Base-by-base conservation (phyloP, 805 yeast species). In the Metschnikowia amazonensis region DNA sequence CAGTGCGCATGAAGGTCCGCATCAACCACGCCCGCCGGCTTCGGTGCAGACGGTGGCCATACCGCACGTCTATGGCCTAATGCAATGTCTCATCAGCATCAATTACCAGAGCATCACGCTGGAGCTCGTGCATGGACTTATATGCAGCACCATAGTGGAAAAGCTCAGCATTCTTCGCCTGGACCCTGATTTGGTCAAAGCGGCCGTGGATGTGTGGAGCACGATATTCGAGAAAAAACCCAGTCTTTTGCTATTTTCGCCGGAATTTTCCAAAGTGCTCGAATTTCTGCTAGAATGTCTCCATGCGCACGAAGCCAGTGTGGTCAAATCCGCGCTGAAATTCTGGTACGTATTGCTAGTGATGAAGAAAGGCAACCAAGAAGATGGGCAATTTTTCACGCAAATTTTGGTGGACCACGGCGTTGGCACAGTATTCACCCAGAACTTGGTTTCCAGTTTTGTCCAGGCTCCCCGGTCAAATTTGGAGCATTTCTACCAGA, bases 161-260 rank as follows among this genome's bases (percentile, higher is more conserved):
- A 66, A 64, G 33, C 51, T 70, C 8, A 56, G 52, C 1, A 40
- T 66, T 1, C 63, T 82, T 5, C 62, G 64, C 4, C 51, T 60
- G 2, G 90, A 85, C 58, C 82, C 86, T 0, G 90, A 85, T 56
- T 54, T 80, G 31, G 54, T 79, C 13, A 82, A 80, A 52, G 58
- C 76, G 1, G 63, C 79, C 9, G 62, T 82, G 13, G 74, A 72
- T n/a, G 61, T 84, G 31, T 71, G 81, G 39, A 64, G 77, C 7
- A 66, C 79, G 0, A 60, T 81, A 1, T 46, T 82, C 13, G 78
- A 76, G 13, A 65, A 65, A 17, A 70, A 62, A 47, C 88, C 88
- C 1, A 58, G 70, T 0, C 64, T 80, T 29, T 57, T 81, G 2
- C 46, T 82, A 2, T 60, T 66, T 21, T 45, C 63, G 51, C 45